Evolutionary conservation across 805 yeast genomes (phyloP), one percentile per base, ranked within the genome.

Genomic region (Pichia ethanolica): DNA sequence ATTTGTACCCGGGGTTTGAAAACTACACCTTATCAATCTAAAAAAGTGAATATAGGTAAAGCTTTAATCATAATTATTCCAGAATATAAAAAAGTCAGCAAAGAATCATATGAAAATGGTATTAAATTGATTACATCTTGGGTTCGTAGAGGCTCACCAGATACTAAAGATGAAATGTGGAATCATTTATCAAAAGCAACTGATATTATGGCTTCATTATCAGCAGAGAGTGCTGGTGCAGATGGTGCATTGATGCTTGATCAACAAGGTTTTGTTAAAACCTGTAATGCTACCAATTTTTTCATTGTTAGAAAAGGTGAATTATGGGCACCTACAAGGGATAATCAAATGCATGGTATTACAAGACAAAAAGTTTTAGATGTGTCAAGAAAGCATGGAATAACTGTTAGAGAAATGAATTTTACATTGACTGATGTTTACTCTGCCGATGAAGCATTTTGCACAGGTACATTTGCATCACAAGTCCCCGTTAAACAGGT

Each of bases 161-260:
- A 39, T 34, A 46, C 34, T 12, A 46, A 46, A 28, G 45, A 46
- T 39, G 48, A 46, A 40, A 46, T 46, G 48, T 46, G 48, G 41
- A 46, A 46, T 33, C 39, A 39, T 28, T n/a, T 46, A 6, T 46
- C 48, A 8, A 46, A 46, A 33, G 45, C 44, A 28, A 46, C 48
- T 10, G 48, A 40, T 32, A 14, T 46, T 20, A 25, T 46, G 39
- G 48, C 48, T 1, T 34, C 40, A 33, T 26, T 40, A 13, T 28
- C 26, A 5, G 40, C 41, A 14, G 48, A 46, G 12, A 34, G 20
- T 35, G 44, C 45, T 13, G 48, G 40, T 14, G 40, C 41, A 6
- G 48, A 46, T 41, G 48, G 40, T 35, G 48, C 48, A 8, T 41
- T 46, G 33, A 46, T 46, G 45, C 33, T 46, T 7, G 45, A 46